phyloP scores from a whole-genome alignment of 257 asterid species.

The Solanum bulbocastanum region DNA sequence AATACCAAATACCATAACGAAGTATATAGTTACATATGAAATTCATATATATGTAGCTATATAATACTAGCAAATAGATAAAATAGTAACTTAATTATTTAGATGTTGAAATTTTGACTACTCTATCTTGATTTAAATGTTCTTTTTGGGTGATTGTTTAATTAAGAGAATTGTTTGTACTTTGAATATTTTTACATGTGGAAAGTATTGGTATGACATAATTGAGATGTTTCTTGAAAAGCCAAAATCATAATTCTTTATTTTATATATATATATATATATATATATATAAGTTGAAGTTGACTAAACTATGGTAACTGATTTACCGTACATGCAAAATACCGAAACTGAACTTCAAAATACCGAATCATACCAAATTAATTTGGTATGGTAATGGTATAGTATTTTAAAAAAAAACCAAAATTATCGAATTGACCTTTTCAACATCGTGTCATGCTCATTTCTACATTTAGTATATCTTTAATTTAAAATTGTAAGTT shows the following conservation, averaged over 20 bases:
- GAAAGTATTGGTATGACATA: not conserved
- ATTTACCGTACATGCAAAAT: not conserved
- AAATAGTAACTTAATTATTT: too few relatives aligned
- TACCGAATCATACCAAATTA: too few relatives aligned
- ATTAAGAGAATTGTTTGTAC: not conserved
- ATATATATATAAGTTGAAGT: too few relatives aligned
- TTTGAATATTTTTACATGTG: not conserved
- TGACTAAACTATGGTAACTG: not conserved
- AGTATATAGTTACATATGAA: too few relatives aligned
- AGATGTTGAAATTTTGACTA: not conserved
- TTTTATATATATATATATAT: too few relatives aligned
- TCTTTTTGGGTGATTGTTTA: not conserved
- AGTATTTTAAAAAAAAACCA: too few relatives aligned
- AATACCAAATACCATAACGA: too few relatives aligned
- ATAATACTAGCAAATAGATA: not conserved
- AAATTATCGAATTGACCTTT: rapidly evolving
- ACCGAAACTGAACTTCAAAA: too few relatives aligned
- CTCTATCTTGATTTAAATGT: not conserved
- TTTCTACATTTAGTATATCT: not conserved
- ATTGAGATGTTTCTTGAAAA: not conserved
- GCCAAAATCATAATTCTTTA: too few relatives aligned
- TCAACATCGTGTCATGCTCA: not conserved
- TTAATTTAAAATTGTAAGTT: not conserved
- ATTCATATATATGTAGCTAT: not conserved
- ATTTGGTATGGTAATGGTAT: not conserved